Evolutionary conservation across 441 rosid genomes (phyloP).

Genomic region (Populus hybrid): DNA sequence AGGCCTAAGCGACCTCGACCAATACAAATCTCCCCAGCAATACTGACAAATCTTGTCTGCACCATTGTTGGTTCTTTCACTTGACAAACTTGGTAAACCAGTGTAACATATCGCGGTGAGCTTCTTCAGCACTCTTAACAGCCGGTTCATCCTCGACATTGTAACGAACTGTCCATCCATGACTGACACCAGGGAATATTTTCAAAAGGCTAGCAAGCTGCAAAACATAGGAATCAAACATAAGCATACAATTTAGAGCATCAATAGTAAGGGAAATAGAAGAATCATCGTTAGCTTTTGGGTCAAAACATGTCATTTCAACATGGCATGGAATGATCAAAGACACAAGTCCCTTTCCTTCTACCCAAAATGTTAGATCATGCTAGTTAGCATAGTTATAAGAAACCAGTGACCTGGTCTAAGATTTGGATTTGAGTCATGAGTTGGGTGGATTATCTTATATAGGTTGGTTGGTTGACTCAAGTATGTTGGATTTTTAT

Average conservation of each 20-base stretch:
- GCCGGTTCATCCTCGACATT: conserved; percentile 30
- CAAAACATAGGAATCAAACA: not conserved
- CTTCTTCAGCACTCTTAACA: conserved; percentile 38
- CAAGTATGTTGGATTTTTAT: too few relatives aligned
- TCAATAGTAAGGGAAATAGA: not conserved
- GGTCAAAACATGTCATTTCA: not conserved
- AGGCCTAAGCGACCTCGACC: not conserved
- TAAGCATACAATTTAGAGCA: not conserved
- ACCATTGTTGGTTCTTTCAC: not conserved
- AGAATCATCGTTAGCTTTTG: not conserved
- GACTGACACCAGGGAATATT: conserved; percentile 46
- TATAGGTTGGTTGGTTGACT: too few relatives aligned
- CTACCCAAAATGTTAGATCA: not conserved
- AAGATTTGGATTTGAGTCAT: not conserved
- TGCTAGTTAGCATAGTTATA: not conserved
- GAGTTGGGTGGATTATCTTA: not conserved
- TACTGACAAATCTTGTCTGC: too few relatives aligned
- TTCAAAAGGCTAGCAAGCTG: conserved; percentile 48
- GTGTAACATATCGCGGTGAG: conserved; percentile 32
- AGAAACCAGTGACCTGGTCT: not conserved
- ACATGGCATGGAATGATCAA: not conserved
- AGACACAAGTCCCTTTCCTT: not conserved
- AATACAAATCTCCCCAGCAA: not conserved
- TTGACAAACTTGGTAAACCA: conserved; percentile 38
- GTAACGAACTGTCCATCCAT: conserved; percentile 47